A percentile compares a stretch with the other conserved stretches of the same genome.
Conservation (phyloP, 345 rosid genomes). For the Ailanthus altissimus region DNA sequence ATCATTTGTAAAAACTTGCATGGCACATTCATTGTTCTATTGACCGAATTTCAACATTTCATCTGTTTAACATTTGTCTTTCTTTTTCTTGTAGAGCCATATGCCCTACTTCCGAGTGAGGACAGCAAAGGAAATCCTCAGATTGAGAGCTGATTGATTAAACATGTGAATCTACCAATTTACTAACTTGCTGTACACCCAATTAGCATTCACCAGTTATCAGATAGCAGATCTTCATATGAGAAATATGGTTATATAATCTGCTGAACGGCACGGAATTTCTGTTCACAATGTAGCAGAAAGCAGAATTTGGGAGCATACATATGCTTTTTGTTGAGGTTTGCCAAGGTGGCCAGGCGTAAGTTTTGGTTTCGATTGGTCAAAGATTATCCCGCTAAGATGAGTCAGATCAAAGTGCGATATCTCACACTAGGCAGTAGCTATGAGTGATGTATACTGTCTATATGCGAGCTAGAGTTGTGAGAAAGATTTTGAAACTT, state of each 20-base stretch:
- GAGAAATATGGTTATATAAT: not conserved
- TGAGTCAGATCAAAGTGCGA: not conserved
- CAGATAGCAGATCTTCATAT: not conserved
- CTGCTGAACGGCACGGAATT: not conserved
- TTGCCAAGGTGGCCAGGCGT: not conserved
- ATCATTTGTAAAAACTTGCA: not conserved
- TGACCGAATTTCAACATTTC: not conserved
- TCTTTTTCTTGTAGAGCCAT: slow-evolving; percentile 55
- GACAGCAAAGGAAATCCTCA: slow-evolving; percentile 88
- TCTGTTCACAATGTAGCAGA: not conserved
- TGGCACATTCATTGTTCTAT: not conserved
- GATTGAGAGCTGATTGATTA: slow-evolving; percentile 78
- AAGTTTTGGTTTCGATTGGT: slow-evolving; percentile 16
- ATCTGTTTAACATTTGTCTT: not conserved
- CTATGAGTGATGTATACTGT: slow-evolving; percentile 1
- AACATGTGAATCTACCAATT: slow-evolving; percentile 7
- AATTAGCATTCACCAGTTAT: not conserved
- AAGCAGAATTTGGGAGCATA: not conserved
- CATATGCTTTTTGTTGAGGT: not conserved
- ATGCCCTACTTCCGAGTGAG: slow-evolving; percentile 92
- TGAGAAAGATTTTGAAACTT: not conserved
- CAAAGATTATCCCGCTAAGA: not conserved
- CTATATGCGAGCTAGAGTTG: not conserved
- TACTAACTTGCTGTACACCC: not conserved
- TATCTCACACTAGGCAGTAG: slow-evolving; percentile 6